Conservation (phyloP, 2,329 filamentous ascomycete species). For the Colletotrichum orbiculare region DNA sequence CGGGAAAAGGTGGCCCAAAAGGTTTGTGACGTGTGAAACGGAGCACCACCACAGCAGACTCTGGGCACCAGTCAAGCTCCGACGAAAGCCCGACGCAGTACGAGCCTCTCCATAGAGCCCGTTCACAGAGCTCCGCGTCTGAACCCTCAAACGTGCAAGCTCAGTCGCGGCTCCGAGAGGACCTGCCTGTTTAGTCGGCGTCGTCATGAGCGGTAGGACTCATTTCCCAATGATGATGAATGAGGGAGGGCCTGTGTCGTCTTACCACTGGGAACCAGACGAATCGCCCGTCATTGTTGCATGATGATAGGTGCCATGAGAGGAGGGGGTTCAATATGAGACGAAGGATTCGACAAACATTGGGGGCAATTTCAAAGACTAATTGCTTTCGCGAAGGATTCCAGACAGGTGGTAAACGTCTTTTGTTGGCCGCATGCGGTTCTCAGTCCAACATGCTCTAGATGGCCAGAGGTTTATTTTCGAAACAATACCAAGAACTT, state of each 20-base stretch:
- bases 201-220: conserved; percentile 18
- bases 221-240: not conserved
- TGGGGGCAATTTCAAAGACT: not conserved
- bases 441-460: not conserved
- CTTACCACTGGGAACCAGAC: conserved; percentile 8
- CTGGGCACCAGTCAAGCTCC: conserved; percentile 1
- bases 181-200: not conserved
- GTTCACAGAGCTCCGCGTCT: conserved; percentile 1
- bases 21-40: conserved; percentile 5
- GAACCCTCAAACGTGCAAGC: not conserved
- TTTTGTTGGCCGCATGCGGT: too few relatives aligned
- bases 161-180: not conserved
- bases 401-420: too few relatives aligned
- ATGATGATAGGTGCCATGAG: conserved; percentile 2
- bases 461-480: not conserved
- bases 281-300: conserved; percentile 15
- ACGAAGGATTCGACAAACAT: conserved; percentile 4
- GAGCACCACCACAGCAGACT: conserved; percentile 15
- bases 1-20: conserved; percentile 16
- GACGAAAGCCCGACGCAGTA: conserved; percentile 12
- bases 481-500: conserved; percentile 15
- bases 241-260: not conserved
- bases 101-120: conserved; percentile 4
- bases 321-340: conserved; percentile 4
- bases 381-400: not conserved